Evolutionary conservation across 108 stramenopile genomes (phyloP), one percentile per base, ranked within the genome.

Genomic region (Conticribra guillardii): DNA sequence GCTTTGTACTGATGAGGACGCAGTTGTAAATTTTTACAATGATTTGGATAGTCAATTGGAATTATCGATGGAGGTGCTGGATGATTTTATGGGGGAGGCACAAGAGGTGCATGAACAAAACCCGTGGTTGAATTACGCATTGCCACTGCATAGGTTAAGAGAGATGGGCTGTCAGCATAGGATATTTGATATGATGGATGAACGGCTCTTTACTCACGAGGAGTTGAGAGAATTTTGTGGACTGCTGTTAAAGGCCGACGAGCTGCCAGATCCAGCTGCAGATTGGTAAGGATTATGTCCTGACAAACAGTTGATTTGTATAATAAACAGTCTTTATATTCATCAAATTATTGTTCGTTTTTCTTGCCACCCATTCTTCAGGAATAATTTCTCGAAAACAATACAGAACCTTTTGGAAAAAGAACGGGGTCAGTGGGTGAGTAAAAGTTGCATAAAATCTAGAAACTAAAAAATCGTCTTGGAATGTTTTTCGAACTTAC

Each of bases 121-220:
- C 64, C 79, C 81, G n/a, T 97, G 94, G 94, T 60, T 97, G n/a
- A 95, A 89, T 50, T 97, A 97, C 71, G 86, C 71, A 18, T 75
- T 94, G 23, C 85, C 91, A 1, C 41, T 97, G 50, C 97, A 97
- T 75, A 65, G 88, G 24, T 73, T 91, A 50, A 75, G 96, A 7
- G 96, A 97, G 64, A 89, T 93, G 82, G 97, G 97, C 1, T 92
- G 84, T 60, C 84, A 86, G 41, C 62, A 89, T 54, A 77, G 89
- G 29, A 50, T 89, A 27, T 92, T 97, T 76, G 94, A 94, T 61
- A 64, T 97, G 74, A 45, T 96, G 67, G 95, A 94, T 64, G 94
- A 97, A 64, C 67, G 89, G 19, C 54, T 21, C 9, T 73, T 95
- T 7, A 85, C 83, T 4, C 64, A 67, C 22, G 80, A 73, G 30